Evolutionary conservation across 768 basidiomycete genomes (phyloP), one percentile per base, ranked within the genome.

Genomic region (Pleurotus djamor): DNA sequence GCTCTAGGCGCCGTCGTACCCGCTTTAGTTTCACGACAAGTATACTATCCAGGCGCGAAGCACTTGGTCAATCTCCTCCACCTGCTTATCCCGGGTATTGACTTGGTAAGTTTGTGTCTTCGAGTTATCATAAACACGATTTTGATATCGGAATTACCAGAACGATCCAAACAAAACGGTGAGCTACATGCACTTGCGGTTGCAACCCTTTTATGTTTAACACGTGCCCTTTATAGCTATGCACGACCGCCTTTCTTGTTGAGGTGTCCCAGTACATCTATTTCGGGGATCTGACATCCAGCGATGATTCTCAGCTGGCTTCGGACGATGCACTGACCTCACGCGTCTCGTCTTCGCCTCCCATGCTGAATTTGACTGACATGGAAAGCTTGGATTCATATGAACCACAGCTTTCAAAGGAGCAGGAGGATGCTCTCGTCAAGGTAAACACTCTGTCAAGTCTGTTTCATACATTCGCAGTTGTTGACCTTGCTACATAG

Each of bases 1-100:
- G 91, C 91, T 2, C 78, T 95, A 6, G 86, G 89, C 34, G 89
- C 91, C 44, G 77, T 92, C n/a, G 86, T 88, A 7, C 87, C 89
- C 21, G 86, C 92, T 3, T 79, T 96, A 41, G 83, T 91, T n/a
- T 91, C 87, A 41, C 83, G 93, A 2, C 76, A 86, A 16, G 82
- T 92, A 10, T 92, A 92, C 72, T 89, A 91, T 63, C 79, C 84
- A 5, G 93, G 94, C 12, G 92, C 90, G 3, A 92, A 92, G 68
- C 83, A 92, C 69, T 80, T 96, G 9, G 76, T 91, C 9, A 85
- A 88, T 4, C 86, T 95, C 47, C 78, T 96, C 62, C 86, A 94
- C 57, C 78, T 95, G 16, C 79, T 93, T 17, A 82, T 94, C 52
- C 92, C 93, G 5, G 93, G 92, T 4, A 92, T 96, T 63, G 94